Conservation (phyloP, 2,329 filamentous ascomycete species). For the Hypoxylon sp. region DNA sequence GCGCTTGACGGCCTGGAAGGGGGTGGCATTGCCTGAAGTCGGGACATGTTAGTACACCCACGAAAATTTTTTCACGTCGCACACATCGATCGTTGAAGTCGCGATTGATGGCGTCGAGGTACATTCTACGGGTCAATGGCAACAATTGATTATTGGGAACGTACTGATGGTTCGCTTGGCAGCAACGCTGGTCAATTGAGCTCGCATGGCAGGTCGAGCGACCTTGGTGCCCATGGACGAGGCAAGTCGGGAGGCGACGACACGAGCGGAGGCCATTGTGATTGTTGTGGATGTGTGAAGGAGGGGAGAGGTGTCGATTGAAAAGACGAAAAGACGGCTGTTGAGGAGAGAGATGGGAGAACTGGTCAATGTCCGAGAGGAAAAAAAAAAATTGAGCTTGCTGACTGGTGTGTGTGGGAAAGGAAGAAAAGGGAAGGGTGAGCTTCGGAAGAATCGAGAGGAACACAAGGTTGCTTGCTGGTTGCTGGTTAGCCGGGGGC, state of each 20-base stretch:
- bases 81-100: constrained; percentile 9
- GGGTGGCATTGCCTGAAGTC: constrained; percentile 66
- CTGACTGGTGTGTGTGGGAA: constrained; percentile 48
- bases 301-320: constrained; percentile 58
- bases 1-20: constrained; percentile 82
- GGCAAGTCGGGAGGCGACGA: constrained; percentile 82
- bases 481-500: constrained; percentile 31
- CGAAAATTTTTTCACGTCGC: constrained; percentile 24
- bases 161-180: constrained; percentile 84
- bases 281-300: constrained; percentile 60
- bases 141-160: constrained; percentile 50
- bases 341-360: constrained; percentile 44
- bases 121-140: constrained; percentile 6
- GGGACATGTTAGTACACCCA: constrained; percentile 30
- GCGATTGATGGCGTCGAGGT: constrained; percentile 38
- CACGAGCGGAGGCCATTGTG: constrained; percentile 84
- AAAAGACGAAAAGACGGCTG: constrained; percentile 51
- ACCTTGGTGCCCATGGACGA: constrained; percentile 82
- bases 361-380: constrained; percentile 39
- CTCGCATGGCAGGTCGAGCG: constrained; percentile 80
- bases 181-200: constrained; percentile 68
- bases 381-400: constrained; percentile 51
- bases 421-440: constrained; percentile 49
- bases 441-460: constrained; percentile 49
- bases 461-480: constrained; percentile 27